These are phyloP conservation scores for Ceratobasidium sp. DNA, from an alignment of 1,284 basidiomycete genomes.

Conservation along the genomic window DNA sequence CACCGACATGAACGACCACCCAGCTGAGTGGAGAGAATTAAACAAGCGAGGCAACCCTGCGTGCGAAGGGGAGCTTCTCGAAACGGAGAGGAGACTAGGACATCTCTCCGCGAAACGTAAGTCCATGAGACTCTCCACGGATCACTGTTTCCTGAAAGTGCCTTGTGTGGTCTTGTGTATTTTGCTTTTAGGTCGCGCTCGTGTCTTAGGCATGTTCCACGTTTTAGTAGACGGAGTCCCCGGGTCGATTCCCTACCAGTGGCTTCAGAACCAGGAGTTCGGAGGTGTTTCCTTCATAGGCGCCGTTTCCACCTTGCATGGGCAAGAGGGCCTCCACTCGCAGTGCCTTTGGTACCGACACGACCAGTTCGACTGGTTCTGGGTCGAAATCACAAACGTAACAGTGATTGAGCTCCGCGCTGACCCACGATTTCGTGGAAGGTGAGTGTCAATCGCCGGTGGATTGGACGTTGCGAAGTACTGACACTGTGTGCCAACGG, in stretches of 20 bases:
- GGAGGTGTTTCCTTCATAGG: background rate
- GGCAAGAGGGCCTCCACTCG: background rate
- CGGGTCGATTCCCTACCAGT: background rate
- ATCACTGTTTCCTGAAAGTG: background rate
- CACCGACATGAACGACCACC: background rate
- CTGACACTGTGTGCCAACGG: background rate
- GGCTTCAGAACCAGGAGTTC: background rate
- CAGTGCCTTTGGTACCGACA: constrained; percentile 12
- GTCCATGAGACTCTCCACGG: background rate
- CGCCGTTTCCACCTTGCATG: background rate
- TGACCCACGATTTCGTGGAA: constrained; percentile 4
- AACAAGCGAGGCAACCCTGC: constrained; percentile 3
- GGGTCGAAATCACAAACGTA: constrained; percentile 3
- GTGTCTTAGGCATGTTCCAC: background rate
- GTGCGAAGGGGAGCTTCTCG: constrained; percentile 2
- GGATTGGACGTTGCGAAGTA: background rate
- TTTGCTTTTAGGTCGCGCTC: background rate
- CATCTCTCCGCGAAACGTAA: background rate
- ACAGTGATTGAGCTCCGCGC: background rate
- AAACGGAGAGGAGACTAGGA: background rate
- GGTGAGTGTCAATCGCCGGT: background rate
- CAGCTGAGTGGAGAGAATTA: background rate
- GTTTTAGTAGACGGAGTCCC: background rate
- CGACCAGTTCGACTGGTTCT: constrained; percentile 19
- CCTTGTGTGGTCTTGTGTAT: background rate